Base-by-base conservation (phyloP, 2,329 filamentous ascomycete species). In the Pseudocercospora macadamiae region DNA sequence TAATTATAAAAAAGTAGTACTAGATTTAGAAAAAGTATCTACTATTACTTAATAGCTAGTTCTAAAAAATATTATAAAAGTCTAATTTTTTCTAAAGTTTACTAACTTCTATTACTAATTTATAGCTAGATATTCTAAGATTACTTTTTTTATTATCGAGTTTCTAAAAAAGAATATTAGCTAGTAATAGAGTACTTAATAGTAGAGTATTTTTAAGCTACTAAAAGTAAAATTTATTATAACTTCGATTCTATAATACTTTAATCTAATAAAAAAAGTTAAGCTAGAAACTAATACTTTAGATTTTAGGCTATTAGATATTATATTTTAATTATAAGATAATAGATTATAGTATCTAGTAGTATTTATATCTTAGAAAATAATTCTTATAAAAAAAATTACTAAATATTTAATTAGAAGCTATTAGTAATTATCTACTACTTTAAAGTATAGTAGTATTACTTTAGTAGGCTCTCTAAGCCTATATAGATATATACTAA, bases 401-500 rank as follows among this genome's bases (percentile, higher is more conserved):
- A 54, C 23, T 19, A 54, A 21, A 45, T 32, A 14, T 54, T 45
- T 28, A 28, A 54, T 32, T 39, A 54, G 25, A 23, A 53, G 21
- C 19, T 53, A 3, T 16, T 53, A 4, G 32, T 26, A 23, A 34
- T 53, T 21, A 32, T 53, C 2, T n/a, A 30, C 9, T 16, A 30
- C 30, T 53, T 53, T 39, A 39, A 42, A 4, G n/a, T 12, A 47
- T 47, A 26, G 19, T 6, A 18, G 6, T 47, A 47, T 23, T 47
- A 47, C 19, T 26, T 47, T 39, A 39, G n/a, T 39, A 39, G 47
- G 5, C 21, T 34, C 19, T 19, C 4, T 19, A 56, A 56, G 12
- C 9, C 25, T 12, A 30, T 59, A 12, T 16, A 56, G 26, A 47
- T 62, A 28, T 42, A 56, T 55, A 62, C 47, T 14, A 28, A 62